Percentiles rank a stretch among this genome's conserved stretches.
Conservation (phyloP, 1,284 basidiomycete genomes). For the Mrakiaceae sp. region DNA sequence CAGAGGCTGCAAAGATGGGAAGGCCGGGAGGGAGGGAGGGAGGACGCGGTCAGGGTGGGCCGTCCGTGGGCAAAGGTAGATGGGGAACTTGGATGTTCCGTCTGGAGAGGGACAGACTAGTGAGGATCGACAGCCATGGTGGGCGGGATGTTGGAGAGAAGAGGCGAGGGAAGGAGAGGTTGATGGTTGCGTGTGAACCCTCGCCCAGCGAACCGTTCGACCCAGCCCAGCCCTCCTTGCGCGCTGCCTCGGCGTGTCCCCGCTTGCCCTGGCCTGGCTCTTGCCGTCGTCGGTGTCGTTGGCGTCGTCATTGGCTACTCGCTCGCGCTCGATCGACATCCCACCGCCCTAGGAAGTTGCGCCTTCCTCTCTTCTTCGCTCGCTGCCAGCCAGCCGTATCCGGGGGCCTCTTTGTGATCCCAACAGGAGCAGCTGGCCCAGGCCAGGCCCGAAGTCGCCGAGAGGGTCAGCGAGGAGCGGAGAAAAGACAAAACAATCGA, state of each 20-base stretch:
- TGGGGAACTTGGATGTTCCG: background rate
- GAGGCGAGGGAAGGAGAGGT: background rate
- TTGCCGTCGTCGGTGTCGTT: background rate
- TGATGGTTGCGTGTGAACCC: background rate
- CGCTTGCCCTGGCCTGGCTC: background rate
- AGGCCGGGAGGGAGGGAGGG: background rate
- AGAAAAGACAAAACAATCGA: too few relatives aligned
- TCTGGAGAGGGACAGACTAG: conserved; percentile 5
- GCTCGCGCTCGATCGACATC: too few relatives aligned
- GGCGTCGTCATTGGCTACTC: background rate
- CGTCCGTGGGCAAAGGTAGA: background rate
- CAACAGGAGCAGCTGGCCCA: too few relatives aligned
- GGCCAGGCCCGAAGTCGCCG: too few relatives aligned
- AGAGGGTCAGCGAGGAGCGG: too few relatives aligned
- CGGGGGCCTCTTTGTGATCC: too few relatives aligned
- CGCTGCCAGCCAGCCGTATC: too few relatives aligned
- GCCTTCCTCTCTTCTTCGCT: too few relatives aligned
- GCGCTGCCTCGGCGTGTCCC: background rate
- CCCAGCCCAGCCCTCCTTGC: too few relatives aligned
- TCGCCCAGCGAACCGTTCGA: too few relatives aligned
- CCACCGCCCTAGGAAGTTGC: too few relatives aligned
- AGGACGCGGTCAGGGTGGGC: background rate
- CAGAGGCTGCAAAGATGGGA: conserved; percentile 6
- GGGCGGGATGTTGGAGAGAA: background rate
- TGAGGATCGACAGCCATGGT: conserved; percentile 15